Percentiles rank a stretch among this genome's conserved stretches.
Evolutionary conservation across 495 filamentous ascomycete genomes (phyloP).

Genomic region (Penicillium coprophilum): DNA sequence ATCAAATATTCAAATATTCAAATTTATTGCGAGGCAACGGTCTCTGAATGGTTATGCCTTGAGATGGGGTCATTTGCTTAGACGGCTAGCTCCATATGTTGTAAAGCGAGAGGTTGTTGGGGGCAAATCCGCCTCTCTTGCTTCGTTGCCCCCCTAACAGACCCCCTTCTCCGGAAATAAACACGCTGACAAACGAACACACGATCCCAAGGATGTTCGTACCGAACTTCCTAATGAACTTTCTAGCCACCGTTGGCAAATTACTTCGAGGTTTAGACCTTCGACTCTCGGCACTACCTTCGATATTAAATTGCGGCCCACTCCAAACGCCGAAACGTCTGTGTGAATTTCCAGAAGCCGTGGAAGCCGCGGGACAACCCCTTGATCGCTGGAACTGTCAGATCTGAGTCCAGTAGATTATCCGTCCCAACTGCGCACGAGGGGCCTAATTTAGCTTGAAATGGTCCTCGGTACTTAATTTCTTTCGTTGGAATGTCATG

Average conservation of each 20-base stretch:
- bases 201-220: background rate
- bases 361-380: constrained; percentile 11
- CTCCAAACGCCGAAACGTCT: constrained; percentile 10
- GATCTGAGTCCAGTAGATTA: constrained; percentile 10
- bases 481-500: background rate
- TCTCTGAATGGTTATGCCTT: constrained; percentile 2
- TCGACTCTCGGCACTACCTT: background rate
- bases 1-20: constrained; percentile 12
- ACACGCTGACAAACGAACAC: background rate
- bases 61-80: constrained; percentile 2
- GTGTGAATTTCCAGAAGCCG: constrained; percentile 5
- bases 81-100: background rate
- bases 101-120: background rate
- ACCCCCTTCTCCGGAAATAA: background rate
- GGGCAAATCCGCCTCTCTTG: background rate
- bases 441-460: constrained; percentile 13
- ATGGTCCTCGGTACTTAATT: background rate
- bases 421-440: constrained; percentile 11
- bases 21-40: constrained; percentile 15
- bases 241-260: background rate
- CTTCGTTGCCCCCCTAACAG: constrained; percentile 8
- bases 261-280: background rate
- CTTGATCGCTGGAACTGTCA: constrained; percentile 10
- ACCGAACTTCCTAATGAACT: background rate
- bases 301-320: constrained; percentile 8